phyloP scores from a whole-genome alignment of 306 rosid species.

The Styphnolobium japonicum region DNA sequence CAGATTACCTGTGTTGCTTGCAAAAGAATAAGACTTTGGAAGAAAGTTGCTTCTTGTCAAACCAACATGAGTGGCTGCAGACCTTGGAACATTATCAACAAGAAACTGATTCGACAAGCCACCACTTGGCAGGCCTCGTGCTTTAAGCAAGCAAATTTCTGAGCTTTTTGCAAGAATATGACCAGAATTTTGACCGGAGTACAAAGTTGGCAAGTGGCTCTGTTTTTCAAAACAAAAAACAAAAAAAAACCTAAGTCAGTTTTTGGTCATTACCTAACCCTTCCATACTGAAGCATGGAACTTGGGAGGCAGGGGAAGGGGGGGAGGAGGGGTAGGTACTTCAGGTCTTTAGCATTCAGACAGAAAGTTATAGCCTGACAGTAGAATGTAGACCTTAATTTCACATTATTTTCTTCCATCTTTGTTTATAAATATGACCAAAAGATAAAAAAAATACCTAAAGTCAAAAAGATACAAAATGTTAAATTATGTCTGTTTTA shows the following conservation, averaged over 20 bases:
- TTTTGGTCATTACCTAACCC: slow-evolving; percentile 12
- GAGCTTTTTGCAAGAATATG: slow-evolving; percentile 50
- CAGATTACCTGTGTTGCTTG: slow-evolving; percentile 63
- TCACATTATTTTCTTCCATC: background rate
- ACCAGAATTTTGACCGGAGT: slow-evolving; percentile 44
- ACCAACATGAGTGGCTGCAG: slow-evolving; percentile 60
- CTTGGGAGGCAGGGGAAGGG: background rate
- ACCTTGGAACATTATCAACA: slow-evolving; percentile 60
- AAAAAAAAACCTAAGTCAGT: slow-evolving; percentile 25
- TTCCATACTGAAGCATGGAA: slow-evolving; percentile 22
- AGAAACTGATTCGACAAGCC: slow-evolving; percentile 58
- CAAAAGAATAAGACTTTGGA: slow-evolving; percentile 63
- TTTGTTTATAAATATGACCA: background rate
- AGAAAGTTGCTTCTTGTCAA: slow-evolving; percentile 57
- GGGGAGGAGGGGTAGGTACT: background rate
- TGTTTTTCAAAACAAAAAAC: slow-evolving; percentile 38
- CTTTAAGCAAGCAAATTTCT: slow-evolving; percentile 47
- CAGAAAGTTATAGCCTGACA: slow-evolving; percentile 5
- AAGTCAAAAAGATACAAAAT: background rate
- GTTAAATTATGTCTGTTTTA: slow-evolving; percentile 1
- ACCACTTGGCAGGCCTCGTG: slow-evolving; percentile 42
- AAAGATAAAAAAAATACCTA: background rate
- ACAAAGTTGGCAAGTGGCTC: slow-evolving; percentile 38
- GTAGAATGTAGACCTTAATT: background rate
- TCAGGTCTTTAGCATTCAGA: slow-evolving; percentile 7